Conservation (phyloP, 305 asterid species). For the Solanum hybrid region DNA sequence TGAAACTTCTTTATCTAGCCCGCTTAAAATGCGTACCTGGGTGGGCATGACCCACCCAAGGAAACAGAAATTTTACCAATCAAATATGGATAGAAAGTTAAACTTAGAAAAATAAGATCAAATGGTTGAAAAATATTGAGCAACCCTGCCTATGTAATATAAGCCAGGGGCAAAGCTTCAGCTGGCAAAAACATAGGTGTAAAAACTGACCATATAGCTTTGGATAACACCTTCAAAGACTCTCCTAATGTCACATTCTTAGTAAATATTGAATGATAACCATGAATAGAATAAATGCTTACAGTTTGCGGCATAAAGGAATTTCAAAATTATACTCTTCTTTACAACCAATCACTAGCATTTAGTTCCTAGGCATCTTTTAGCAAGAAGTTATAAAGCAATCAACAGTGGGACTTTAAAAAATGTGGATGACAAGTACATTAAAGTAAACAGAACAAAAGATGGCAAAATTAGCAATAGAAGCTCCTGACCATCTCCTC, state of each 20-base stretch:
- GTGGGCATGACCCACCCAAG: background rate
- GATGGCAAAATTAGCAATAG: background rate
- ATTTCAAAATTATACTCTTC: background rate
- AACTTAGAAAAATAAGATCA: background rate
- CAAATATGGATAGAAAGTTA: background rate
- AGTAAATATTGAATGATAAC: background rate
- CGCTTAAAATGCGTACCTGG: background rate
- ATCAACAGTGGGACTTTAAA: background rate
- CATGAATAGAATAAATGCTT: background rate
- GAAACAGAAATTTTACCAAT: background rate
- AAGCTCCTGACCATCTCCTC: conserved; percentile 74
- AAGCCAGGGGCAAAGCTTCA: background rate
- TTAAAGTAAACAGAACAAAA: background rate
- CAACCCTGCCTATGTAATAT: background rate
- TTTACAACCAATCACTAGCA: background rate
- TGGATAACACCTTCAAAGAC: background rate
- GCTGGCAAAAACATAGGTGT: background rate
- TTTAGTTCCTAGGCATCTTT: background rate
- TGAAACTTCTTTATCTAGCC: background rate
- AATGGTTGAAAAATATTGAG: background rate
- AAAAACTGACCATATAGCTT: background rate
- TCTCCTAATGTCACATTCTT: background rate
- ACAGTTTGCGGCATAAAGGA: background rate
- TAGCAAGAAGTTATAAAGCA: background rate
- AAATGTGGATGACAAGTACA: background rate